These are phyloP conservation scores for Onygenales sp. DNA, from an alignment of 2,329 filamentous ascomycete species.

Conservation along the genomic window DNA sequence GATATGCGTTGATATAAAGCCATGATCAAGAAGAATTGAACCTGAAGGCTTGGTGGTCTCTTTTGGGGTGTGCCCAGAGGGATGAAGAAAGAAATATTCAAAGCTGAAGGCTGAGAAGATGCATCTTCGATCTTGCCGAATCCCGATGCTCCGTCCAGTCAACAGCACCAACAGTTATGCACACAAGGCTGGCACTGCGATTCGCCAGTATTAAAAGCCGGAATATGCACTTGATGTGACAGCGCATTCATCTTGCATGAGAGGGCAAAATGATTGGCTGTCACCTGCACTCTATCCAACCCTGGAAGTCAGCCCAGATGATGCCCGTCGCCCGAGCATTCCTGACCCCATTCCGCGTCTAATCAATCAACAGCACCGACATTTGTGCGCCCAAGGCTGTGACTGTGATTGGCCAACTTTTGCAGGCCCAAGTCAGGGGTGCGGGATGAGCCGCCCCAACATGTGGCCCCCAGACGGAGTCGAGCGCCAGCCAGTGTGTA, in stretches of 20 bases:
- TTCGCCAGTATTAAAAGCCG: no score
- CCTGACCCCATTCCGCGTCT: no score
- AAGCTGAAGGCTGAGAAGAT: not conserved
- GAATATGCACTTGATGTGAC: not conserved
- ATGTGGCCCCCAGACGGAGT: no score
- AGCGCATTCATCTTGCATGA: not conserved
- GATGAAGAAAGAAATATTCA: not conserved
- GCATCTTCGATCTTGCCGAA: not conserved
- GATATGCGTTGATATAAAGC: not conserved
- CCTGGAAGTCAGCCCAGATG: no score
- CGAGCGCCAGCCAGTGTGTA: no score
- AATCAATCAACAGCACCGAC: no score
- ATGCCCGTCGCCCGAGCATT: no score
- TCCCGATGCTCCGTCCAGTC: not conserved
- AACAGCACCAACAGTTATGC: not conserved
- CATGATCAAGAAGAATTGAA: not conserved
- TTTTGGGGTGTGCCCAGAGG: no score
- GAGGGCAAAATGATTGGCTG: not conserved
- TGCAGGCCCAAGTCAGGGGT: no score
- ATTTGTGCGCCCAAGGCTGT: no score
- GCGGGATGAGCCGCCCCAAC: no score
- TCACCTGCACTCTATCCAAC: not conserved
- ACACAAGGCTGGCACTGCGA: not conserved
- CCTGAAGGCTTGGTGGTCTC: not conserved
- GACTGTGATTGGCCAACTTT: no score